Base-by-base conservation (phyloP, 2,329 filamentous ascomycete species). In the Beauveria varroae region DNA sequence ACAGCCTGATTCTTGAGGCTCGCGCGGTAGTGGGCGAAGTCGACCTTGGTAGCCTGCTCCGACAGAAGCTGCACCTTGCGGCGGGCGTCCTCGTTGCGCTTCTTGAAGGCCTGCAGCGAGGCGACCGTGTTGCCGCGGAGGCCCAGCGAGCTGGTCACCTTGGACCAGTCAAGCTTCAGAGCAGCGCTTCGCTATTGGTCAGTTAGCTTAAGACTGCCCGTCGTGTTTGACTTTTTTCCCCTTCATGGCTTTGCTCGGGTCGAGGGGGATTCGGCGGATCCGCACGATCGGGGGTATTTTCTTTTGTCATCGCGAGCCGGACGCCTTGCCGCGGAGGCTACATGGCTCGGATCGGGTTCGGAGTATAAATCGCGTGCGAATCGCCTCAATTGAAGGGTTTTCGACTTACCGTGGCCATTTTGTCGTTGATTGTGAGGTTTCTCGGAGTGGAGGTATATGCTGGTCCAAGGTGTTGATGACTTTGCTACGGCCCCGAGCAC, bases 161-260 rank as follows among this genome's bases (percentile, higher is more conserved):
- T 95, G 81, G 86, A 86, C 95, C 95, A 99, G 88, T 99, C 95
- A 85, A 99, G 86, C 87, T 98, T 99, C 80, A 96, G 86, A 79
- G 93, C 93, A 84, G 93, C 93, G 86, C 91, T 96, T 86, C 92
- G 90, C 93, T 98, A 78, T 77, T 66, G 8, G 5, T 1, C 8
- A 46, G 20, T 60, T 60, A 60, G 57, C 18, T 44, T 10, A 16
- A 26, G 6, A 24, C 12, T n/a, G 9, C 14, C 53, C 6, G 14
- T 54, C 20, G 30, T 22, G n/a, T 20, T 22, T 5, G 24, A 12
- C 9, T 20, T 34, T 37, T 57, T 7, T 14, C 30, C 24, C 12
- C 16, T 50, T 8, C 40, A 20, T 57, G 28, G 28, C 43, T 30
- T 30, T 41, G 22, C 47, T 53, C 49, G 40, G 49, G 64, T 60